Evolutionary conservation across 2,329 filamentous ascomycete species (phyloP), one percentile per base, ranked within the genome.

Genomic region (Dendrostoma leiphaemia): DNA sequence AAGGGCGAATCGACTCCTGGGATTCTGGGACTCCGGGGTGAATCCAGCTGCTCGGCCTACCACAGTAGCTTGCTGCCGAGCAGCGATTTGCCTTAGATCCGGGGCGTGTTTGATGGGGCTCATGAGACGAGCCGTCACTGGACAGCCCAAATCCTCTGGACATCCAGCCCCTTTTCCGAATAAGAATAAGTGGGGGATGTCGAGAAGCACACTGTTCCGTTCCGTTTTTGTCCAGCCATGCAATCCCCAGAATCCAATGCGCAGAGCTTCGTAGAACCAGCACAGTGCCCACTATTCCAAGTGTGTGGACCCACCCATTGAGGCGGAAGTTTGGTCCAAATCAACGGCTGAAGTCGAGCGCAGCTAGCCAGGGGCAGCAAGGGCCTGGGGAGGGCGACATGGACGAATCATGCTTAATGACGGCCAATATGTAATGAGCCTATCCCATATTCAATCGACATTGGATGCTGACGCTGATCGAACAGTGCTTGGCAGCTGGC

Each of bases 121-220:
- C 13, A n/a, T 26, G 15, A 15, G 12, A 26, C 12, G 21, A 23
- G 38, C 23, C 23, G 38, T 41, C 38, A 10, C 21, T n/a, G 5
- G n/a, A n/a, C n/a, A n/a, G n/a, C n/a, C n/a, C n/a, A n/a, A n/a
- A n/a, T n/a, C n/a, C n/a, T n/a, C n/a, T n/a, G n/a, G n/a, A n/a
- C n/a, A n/a, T n/a, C n/a, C 38, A 41, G 38, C 44, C 44, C 44
- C 28, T 46, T 46, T 46, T 34, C n/a, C 44, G 44, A 19, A n/a
- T 28, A 34, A 19, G 26, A 10, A 8, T n/a, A 26, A 45, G 41
- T 17, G 21, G 19, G 19, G 3, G 6, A 29, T 32, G 44, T 34
- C 12, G 44, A 46, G 44, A 13, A 23, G n/a, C n/a, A n/a, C n/a
- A n/a, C n/a, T 34, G 44, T 8, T 17, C 28, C 28, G 23, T 32